A percentile compares a stretch with the other conserved stretches of the same genome.
Evolutionary conservation across 495 filamentous ascomycete genomes (phyloP).

Genomic region (Aspergillus heteromorphus): DNA sequence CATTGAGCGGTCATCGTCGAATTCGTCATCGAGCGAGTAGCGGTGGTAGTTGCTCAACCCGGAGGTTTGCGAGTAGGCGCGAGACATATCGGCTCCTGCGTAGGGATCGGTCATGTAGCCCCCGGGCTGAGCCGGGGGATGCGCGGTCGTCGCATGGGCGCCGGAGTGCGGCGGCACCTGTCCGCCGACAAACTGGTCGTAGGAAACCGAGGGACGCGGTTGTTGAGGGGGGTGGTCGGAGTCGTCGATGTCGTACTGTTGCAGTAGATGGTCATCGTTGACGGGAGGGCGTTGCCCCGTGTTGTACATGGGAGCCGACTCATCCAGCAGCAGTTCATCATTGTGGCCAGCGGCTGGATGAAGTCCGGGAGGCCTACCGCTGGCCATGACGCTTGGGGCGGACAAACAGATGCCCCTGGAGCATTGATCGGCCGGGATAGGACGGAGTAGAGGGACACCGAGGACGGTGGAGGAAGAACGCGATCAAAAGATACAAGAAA

Average conservation of each 20-base stretch:
- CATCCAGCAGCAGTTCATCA: constrained; percentile 67
- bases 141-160: constrained; percentile 23
- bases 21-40: constrained; percentile 81
- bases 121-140: constrained; percentile 26
- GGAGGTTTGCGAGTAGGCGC: constrained; percentile 78
- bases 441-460: not conserved
- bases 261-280: constrained; percentile 72
- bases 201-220: constrained; percentile 79
- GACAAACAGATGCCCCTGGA: constrained; percentile 42
- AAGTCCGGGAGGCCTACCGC: constrained; percentile 61
- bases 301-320: constrained; percentile 64
- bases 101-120: constrained; percentile 42
- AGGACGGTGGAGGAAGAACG: not conserved
- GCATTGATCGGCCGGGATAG: constrained; percentile 33
- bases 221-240: constrained; percentile 54
- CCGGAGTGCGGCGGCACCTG: constrained; percentile 43
- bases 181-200: constrained; percentile 88
- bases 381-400: constrained; percentile 44
- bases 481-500: not conserved
- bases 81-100: constrained; percentile 31
- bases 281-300: constrained; percentile 64
- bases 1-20: constrained; percentile 69
- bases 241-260: constrained; percentile 62
- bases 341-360: constrained; percentile 53
- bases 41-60: constrained; percentile 80